Evolutionary conservation across 148 eudicot species (phyloP).

Genomic region (Spergularia marina): DNA sequence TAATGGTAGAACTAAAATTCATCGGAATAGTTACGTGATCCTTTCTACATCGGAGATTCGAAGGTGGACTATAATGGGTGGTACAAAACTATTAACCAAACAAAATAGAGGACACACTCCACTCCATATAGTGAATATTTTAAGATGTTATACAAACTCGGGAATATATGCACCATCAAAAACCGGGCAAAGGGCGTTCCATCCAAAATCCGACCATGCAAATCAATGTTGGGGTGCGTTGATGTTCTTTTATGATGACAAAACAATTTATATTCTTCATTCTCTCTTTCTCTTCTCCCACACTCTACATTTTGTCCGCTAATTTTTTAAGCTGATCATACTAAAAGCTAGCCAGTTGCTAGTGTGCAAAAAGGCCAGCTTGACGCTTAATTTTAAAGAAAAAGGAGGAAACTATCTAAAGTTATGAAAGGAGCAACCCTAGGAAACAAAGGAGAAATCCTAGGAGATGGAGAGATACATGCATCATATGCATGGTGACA

Average conservation of each 20-base stretch:
- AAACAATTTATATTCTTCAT: neutral
- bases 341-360: neutral
- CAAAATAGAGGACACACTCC: too few relatives aligned
- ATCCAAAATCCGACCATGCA: slow-evolving; percentile 23
- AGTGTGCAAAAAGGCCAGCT: slow-evolving; percentile 1
- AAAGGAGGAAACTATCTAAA: neutral
- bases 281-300: slow-evolving; percentile 1
- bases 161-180: neutral
- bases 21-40: too few relatives aligned
- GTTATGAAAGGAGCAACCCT: too few relatives aligned
- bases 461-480: too few relatives aligned
- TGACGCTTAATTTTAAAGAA: slow-evolving; percentile 7
- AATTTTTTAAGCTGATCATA: neutral
- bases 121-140: too few relatives aligned
- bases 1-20: too few relatives aligned
- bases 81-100: too few relatives aligned
- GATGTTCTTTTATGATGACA: slow-evolving; percentile 10
- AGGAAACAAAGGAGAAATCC: too few relatives aligned
- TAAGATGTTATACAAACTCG: too few relatives aligned
- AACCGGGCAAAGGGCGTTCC: neutral
- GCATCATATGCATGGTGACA: too few relatives aligned
- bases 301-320: slow-evolving; percentile 7
- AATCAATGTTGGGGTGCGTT: slow-evolving; percentile 27
- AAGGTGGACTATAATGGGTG: too few relatives aligned
- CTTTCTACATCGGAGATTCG: too few relatives aligned